Conservation (phyloP, 352 stramenopile species). For the Globisporangium acanthophoron region DNA sequence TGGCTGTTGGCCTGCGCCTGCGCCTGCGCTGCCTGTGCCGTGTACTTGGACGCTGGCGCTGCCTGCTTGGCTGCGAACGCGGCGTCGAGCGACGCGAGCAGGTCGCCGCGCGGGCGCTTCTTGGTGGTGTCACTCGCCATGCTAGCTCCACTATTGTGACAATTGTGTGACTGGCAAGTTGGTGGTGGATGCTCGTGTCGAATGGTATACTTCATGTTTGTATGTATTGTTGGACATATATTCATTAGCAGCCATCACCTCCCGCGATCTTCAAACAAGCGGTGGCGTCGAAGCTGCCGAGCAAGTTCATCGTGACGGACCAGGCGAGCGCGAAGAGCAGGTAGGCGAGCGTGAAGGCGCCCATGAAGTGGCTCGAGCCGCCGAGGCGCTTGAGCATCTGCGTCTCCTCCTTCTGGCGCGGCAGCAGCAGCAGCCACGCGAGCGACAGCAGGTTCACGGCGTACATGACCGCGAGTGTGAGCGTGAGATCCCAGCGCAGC, state of each 20-base stretch:
- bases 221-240: background rate
- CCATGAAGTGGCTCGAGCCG: constrained; percentile 11
- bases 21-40: constrained; percentile 36
- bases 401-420: constrained; percentile 31
- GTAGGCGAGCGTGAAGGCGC: constrained; percentile 4
- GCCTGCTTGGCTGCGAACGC: constrained; percentile 44
- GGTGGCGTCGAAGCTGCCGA: constrained; percentile 23
- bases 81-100: constrained; percentile 73
- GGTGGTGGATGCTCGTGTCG: background rate
- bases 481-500: constrained; percentile 49
- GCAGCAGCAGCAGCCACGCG: constrained; percentile 39
- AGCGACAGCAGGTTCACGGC: constrained; percentile 48
- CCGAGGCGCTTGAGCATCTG: constrained; percentile 13
- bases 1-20: constrained; percentile 32
- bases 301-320: constrained; percentile 32
- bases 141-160: background rate
- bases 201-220: background rate
- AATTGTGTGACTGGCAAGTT: background rate
- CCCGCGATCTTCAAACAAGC: constrained; percentile 23
- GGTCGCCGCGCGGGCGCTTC: constrained; percentile 62
- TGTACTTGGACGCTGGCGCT: constrained; percentile 56
- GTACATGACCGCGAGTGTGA: constrained; percentile 57
- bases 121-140: constrained; percentile 16
- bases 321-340: constrained; percentile 23
- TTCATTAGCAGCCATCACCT: constrained; percentile 18